phyloP scores from a whole-genome alignment of 2,329 filamentous ascomycete genomes.

The Claviceps sp. region DNA sequence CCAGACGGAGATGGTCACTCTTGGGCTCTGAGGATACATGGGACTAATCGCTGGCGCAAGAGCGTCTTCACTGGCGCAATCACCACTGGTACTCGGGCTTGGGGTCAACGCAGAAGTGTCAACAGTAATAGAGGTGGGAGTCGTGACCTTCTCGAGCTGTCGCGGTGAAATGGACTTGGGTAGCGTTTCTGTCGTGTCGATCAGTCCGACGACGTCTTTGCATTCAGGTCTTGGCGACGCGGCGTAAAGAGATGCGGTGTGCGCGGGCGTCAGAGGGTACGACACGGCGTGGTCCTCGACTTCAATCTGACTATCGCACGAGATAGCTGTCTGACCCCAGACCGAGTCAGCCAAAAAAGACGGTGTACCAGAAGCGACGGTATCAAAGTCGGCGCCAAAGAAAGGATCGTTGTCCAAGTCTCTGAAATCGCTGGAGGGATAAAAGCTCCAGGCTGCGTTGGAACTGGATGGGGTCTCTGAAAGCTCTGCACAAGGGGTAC shows the following conservation, averaged over 20 bases:
- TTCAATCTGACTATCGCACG: conserved; percentile 6
- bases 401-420: conserved; percentile 37
- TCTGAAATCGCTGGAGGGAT: conserved; percentile 36
- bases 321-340: conserved; percentile 11
- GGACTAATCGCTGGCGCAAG: conserved; percentile 23
- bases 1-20: conserved; percentile 44
- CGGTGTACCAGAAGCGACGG: conserved; percentile 26
- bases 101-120: conserved; percentile 31
- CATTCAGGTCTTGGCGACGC: conserved; percentile 26
- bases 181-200: conserved; percentile 12
- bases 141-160: conserved; percentile 27
- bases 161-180: conserved; percentile 28
- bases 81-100: conserved; percentile 31
- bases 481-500: conserved; percentile 17
- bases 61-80: conserved; percentile 37
- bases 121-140: conserved; percentile 17
- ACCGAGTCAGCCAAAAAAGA: conserved; percentile 29
- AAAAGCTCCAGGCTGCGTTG: conserved; percentile 31
- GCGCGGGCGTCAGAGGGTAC: conserved; percentile 38
- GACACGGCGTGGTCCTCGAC: conserved; percentile 11
- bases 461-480: conserved; percentile 37
- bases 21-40: conserved; percentile 37
- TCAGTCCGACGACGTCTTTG: conserved; percentile 13
- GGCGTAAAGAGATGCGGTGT: conserved; percentile 35
- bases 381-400: conserved; percentile 35